Conservation (phyloP, 495 filamentous ascomycete species). For the Annulohypoxylon maeteangense region DNA sequence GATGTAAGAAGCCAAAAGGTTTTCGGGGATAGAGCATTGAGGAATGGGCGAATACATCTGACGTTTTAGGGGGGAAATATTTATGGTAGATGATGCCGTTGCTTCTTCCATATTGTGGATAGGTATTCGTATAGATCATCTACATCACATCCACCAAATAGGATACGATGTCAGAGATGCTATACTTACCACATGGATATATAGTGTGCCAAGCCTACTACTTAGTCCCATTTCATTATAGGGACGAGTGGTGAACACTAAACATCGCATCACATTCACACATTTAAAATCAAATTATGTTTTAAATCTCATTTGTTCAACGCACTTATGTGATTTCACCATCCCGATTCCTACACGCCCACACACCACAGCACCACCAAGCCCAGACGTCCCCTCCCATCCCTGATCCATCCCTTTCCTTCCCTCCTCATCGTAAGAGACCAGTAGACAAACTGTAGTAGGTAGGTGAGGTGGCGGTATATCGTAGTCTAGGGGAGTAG, state of each 20-base stretch:
- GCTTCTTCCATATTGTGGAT: background rate
- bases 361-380: background rate
- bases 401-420: background rate
- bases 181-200: background rate
- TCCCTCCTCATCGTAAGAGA: background rate
- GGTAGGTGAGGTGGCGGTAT: background rate
- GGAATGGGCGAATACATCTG: background rate
- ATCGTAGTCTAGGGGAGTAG: background rate
- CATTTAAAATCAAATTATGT: background rate
- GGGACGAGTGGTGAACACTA: background rate
- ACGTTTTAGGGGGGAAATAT: background rate
- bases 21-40: too few relatives aligned
- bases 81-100: background rate
- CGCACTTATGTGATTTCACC: background rate
- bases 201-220: background rate
- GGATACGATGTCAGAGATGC: background rate
- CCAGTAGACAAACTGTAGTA: background rate
- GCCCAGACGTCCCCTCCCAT: background rate
- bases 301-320: background rate
- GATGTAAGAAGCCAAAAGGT: too few relatives aligned
- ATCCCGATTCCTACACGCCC: background rate
- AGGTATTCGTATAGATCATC: background rate
- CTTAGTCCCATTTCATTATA: background rate
- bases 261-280: background rate
- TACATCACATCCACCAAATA: background rate